Evolutionary conservation across 1,284 basidiomycete species (phyloP), one percentile per base, ranked within the genome.

Genomic region (Fomitiporia mediterranea): DNA sequence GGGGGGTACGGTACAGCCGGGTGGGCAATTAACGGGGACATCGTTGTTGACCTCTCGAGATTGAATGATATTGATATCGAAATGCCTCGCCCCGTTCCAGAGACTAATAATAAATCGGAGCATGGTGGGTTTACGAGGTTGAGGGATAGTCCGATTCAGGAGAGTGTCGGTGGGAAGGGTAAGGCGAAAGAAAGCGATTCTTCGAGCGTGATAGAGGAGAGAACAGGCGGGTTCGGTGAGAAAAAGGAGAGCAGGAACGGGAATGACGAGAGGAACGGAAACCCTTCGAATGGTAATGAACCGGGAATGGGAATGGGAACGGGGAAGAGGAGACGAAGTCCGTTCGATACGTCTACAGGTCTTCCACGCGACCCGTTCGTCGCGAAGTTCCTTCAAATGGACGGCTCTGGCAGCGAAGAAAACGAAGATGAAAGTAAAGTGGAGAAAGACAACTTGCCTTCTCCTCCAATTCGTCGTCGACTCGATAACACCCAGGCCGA

Each of bases 1-100:
- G 92, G 92, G 15, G 92, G 93, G 0, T 94, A 88, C 66, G 92
- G 91, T 5, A 94, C 89, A 2, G 90, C 86, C 8, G 92, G 93
- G 2, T 93, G 90, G 88, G 81, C 89, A 11, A 82, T 94, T 52
- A 84, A 83, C 32, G 92, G 91, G 39, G 87, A 94, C 65, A 74
- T 94, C 54, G 83, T 94, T 62, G 70, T 94, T 64, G 91, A 95
- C 72, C 72, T 94, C 56, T 80, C 76, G 61, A 77, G 77, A 63
- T 73, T 95, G 55, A 74, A 75, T 54, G 82, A 83, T 47, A 76
- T 86, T 52, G 81, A 82, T 44, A 84, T 89, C 60, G 87, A 84
- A 62, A 66, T 76, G 11, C 89, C 87, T 0, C 21, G 13, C 8
- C 42, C 42, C 17, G n/a, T n/a, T n/a, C n/a, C n/a, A n/a, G n/a